A percentile compares a stretch with the other conserved stretches of the same genome.
These are phyloP conservation scores for Hemerocallis citrina DNA, from an alignment of 106 monocot species.

Conservation along the genomic window DNA sequence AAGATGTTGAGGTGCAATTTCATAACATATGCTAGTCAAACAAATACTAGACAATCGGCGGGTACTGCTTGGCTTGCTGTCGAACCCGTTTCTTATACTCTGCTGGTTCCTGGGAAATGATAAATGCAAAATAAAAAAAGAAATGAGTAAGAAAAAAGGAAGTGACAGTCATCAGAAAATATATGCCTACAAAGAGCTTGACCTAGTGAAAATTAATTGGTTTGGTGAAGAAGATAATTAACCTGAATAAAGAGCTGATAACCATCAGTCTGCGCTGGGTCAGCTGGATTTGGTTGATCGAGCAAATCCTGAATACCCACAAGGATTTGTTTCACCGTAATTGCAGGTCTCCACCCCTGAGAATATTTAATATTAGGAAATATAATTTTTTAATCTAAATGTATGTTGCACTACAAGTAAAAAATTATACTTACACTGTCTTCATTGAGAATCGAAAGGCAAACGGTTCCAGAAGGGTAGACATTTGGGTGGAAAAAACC, in stretches of 20 bases:
- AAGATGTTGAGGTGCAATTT: neutral
- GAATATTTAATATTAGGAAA: neutral
- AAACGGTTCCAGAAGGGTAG: slow-evolving; percentile 87
- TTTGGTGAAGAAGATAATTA: too few relatives aligned
- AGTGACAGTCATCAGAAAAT: too few relatives aligned
- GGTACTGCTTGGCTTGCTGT: slow-evolving; percentile 70
- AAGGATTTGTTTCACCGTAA: slow-evolving; percentile 94
- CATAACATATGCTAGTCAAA: neutral
- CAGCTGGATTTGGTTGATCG: slow-evolving; percentile 86
- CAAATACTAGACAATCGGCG: slow-evolving; percentile 27
- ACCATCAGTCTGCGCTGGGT: slow-evolving; percentile 91
- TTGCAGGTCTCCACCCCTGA: slow-evolving; percentile 96
- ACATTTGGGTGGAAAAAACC: slow-evolving; percentile 94
- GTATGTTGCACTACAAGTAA: too few relatives aligned
- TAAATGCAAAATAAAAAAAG: too few relatives aligned
- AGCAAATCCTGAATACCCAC: slow-evolving; percentile 91
- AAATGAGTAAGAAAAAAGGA: too few relatives aligned
- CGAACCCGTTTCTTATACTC: slow-evolving; percentile 69
- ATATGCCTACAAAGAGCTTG: too few relatives aligned
- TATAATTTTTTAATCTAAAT: neutral
- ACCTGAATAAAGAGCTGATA: slow-evolving; percentile 95
- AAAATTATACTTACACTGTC: slow-evolving; percentile 51
- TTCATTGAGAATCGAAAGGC: slow-evolving; percentile 88
- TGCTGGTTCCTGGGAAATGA: slow-evolving; percentile 52
- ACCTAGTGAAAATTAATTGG: too few relatives aligned